These are phyloP conservation scores for Daucus carota DNA, from an alignment of 129 eudicot genomes.

Conservation along the genomic window DNA sequence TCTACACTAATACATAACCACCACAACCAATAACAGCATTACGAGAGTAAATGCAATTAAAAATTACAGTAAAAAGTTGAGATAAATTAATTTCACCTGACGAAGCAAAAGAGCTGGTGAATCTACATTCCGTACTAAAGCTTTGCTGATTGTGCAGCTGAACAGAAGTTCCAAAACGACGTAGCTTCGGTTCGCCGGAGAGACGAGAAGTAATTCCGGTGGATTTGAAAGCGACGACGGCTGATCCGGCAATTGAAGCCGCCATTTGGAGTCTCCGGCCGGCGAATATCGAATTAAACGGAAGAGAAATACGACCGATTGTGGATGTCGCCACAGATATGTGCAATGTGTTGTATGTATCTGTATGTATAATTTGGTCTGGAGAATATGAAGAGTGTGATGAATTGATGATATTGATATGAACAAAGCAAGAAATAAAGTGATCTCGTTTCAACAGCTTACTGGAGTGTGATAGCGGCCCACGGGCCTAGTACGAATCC, in stretches of 20 bases:
- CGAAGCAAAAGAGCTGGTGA: constrained; percentile 32
- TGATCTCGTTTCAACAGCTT: too few relatives aligned
- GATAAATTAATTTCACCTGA: constrained; percentile 27
- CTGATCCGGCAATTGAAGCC: constrained; percentile 57
- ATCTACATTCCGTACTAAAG: constrained; percentile 33
- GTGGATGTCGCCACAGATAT: constrained; percentile 14
- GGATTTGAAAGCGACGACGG: constrained; percentile 40
- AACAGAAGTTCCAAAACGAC: constrained; percentile 10
- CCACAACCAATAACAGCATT: too few relatives aligned
- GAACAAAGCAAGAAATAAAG: neutral
- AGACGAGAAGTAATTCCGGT: constrained; percentile 21
- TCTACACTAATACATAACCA: too few relatives aligned
- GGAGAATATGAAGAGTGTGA: neutral
- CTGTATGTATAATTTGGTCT: neutral
- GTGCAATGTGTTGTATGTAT: neutral
- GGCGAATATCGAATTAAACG: constrained; percentile 7
- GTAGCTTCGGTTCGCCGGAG: constrained; percentile 19
- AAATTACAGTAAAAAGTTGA: neutral
- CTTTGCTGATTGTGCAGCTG: constrained; percentile 21
- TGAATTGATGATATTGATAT: neutral
- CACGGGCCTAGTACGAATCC: too few relatives aligned
- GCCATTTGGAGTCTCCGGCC: constrained; percentile 34
- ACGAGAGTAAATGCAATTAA: too few relatives aligned
- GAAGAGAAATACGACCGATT: constrained; percentile 18
- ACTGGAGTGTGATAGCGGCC: too few relatives aligned